Base-by-base conservation (phyloP, 208 protist species). In the Leishmania lainsoni region DNA sequence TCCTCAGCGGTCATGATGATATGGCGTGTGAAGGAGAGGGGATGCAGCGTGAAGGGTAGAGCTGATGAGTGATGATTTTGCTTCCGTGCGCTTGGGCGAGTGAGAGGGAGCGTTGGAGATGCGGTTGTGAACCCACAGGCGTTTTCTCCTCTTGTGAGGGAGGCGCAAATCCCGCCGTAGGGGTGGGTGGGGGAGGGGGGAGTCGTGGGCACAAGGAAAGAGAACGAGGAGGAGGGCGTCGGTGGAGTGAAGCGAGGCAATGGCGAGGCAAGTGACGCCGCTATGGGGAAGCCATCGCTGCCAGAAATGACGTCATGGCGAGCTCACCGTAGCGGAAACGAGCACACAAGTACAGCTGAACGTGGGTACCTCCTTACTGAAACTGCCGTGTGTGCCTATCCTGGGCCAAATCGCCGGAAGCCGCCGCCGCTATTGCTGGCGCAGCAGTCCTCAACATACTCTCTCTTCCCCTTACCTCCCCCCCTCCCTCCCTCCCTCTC, bases 1-100 rank as follows among this genome's bases (percentile, higher is more conserved):
- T 93, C 87, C 35, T 83, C 86, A 69, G 83, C 84, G 75, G 88
- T 90, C 92, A 93, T 95, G 63, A 32, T 78, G 81, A 51, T n/a
- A 42, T 58, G 32, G 48, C 16, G 72, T 35, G 72, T 59, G 17
- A 63, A 32, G 5, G 70, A 69, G 58, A 48, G 26, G 39, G 80
- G 52, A 52, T 17, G 17, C 16, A 29, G 58, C 10, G 48, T 2
- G 49, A 54, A 51, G 52, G 52, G 52, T 56, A 22, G 66, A 76
- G 75, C 51, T 70, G 51, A 45, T 32, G 49, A 42, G 59, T 45
- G 32, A 32, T 51, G 20, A 14, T 65, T 14, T 32, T 2, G 56
- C 29, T 8, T 5, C 26, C 12, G 70, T 56, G 70, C 26, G 61
- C 9, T 12, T 26, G 29, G 10, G 16, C 59, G 49, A 8, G 71